These are phyloP conservation scores for Collybiopsis luxurians DNA, from an alignment of 768 basidiomycete genomes.

Conservation along the genomic window DNA sequence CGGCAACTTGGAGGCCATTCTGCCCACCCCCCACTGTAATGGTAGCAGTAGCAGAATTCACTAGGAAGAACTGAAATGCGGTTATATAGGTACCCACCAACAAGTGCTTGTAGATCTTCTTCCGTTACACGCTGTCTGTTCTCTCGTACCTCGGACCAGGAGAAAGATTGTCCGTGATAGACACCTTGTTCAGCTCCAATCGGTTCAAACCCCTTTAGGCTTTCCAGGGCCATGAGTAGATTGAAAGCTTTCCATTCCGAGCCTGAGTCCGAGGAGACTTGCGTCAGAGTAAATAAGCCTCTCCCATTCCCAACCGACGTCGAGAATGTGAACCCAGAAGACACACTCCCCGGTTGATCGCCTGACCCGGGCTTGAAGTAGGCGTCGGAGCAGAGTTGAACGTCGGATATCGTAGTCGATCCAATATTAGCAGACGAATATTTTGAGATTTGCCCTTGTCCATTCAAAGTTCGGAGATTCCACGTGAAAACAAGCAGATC, in stretches of 20 bases:
- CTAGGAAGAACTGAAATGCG: not conserved
- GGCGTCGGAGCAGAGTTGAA: constrained; percentile 23
- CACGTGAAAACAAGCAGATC: constrained; percentile 43
- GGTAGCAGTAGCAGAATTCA: not conserved
- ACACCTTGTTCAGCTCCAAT: constrained; percentile 24
- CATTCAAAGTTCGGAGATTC: constrained; percentile 35
- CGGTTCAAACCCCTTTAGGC: constrained; percentile 35
- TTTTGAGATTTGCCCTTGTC: constrained; percentile 26
- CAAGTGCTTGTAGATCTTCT: constrained; percentile 34
- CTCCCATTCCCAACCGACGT: constrained; percentile 27
- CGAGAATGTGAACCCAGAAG: constrained; percentile 36
- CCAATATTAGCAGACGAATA: constrained; percentile 22
- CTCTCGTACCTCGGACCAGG: constrained; percentile 31
- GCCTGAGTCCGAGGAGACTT: not conserved
- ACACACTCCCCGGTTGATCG: constrained; percentile 18
- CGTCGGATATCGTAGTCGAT: constrained; percentile 15
- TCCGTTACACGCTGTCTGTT: constrained; percentile 34
- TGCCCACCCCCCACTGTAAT: constrained; percentile 32
- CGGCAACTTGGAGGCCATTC: constrained; percentile 31
- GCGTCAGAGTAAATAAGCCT: constrained; percentile 32
- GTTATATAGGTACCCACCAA: constrained; percentile 25
- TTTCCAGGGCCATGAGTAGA: constrained; percentile 28
- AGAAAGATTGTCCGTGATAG: constrained; percentile 33
- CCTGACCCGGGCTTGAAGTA: constrained; percentile 17
- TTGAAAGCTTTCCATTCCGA: constrained; percentile 31